Percentiles rank a stretch among this genome's conserved stretches.
These are phyloP conservation scores for Schizosaccharomyces japonicus DNA, from an alignment of 805 yeast species.

Conservation along the genomic window DNA sequence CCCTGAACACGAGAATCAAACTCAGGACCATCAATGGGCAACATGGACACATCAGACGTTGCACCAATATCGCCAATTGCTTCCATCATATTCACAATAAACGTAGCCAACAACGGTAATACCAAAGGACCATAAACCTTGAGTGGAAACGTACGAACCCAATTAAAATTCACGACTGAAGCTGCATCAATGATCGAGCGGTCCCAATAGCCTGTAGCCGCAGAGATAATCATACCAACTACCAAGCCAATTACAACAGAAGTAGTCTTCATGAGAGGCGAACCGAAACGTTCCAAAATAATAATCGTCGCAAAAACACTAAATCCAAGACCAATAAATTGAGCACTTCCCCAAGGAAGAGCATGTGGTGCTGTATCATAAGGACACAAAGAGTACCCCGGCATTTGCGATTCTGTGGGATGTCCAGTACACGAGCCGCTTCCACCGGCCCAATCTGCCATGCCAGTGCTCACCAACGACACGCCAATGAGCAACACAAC, in stretches of 20 bases:
- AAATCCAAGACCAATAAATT: constrained; percentile 71
- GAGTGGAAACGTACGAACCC: constrained; percentile 69
- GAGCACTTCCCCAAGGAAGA: constrained; percentile 64
- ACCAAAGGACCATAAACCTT: constrained; percentile 65
- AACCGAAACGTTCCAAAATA: constrained; percentile 63
- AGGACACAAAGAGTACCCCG: constrained; percentile 29
- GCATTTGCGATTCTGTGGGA: constrained; percentile 8
- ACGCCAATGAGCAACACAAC: constrained; percentile 71
- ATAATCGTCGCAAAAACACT: constrained; percentile 52
- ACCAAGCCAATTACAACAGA: constrained; percentile 70
- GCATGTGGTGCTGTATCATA: constrained; percentile 27
- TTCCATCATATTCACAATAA: constrained; percentile 67
- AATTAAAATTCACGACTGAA: constrained; percentile 60
- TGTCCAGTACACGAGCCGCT: constrained; percentile 22
- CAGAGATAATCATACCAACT: constrained; percentile 79
- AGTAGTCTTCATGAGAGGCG: constrained; percentile 86
- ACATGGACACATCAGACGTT: constrained; percentile 70
- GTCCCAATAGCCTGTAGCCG: constrained; percentile 66
- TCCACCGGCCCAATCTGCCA: constrained; percentile 76
- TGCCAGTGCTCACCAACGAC: constrained; percentile 42
- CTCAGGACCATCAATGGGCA: constrained; percentile 56
- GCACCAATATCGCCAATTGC: constrained; percentile 90
- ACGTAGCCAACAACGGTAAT: constrained; percentile 64
- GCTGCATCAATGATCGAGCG: constrained; percentile 35
- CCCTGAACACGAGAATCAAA: constrained; percentile 81